Base-by-base conservation (phyloP, 2,329 filamentous ascomycete species). In the Akanthomyces uredinophilus region DNA sequence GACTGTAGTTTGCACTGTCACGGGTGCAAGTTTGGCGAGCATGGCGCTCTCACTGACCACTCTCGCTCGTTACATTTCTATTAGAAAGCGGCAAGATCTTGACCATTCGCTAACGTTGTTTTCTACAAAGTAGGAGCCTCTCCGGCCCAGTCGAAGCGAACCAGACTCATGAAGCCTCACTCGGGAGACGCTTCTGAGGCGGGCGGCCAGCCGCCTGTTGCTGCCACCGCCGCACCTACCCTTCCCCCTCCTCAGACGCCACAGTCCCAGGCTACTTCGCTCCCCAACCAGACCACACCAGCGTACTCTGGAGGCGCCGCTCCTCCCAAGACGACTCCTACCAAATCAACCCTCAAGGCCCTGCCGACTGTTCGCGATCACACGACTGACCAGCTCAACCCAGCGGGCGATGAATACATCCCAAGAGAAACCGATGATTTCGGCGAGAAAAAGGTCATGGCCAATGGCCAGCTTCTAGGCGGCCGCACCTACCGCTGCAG, bases 331-430 rank as follows among this genome's bases (percentile, higher is more conserved):
- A 84, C 88, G 3, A 92, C 92, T 4, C 90, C 91, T 5, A 88
- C 88, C 39, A 96, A 96, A 77, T 82, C 87, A 11, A 91, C 94
- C 10, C 82, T 98, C 68, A 99, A 99, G 77, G 95, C 95, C 1
- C 81, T 99, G 49, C 95, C 95, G 3, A 98, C 95, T 4, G 95
- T 98, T 16, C 84, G 95, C 75, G 95, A 99, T 71, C 95, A 99
- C 74, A 99, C 95, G 3, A 98, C 94, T 18, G 94, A 98, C 73
- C 94, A 98, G 74, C 85, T 99, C 35, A 92, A 91, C 58, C 82
- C 89, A 32, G 90, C 92, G 70, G 90, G 91, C 65, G 95, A 98
- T 73, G 95, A 99, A 77, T 99, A 97, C 74, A 83, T 98, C 41
- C 92, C 94, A 29, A 89, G 95, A 69, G 95, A 99, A 76, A 90